Percentiles rank a stretch among this genome's conserved stretches.
phyloP scores from a whole-genome alignment of 2,329 filamentous ascomycete species.

The Fusarium virguliforme region DNA sequence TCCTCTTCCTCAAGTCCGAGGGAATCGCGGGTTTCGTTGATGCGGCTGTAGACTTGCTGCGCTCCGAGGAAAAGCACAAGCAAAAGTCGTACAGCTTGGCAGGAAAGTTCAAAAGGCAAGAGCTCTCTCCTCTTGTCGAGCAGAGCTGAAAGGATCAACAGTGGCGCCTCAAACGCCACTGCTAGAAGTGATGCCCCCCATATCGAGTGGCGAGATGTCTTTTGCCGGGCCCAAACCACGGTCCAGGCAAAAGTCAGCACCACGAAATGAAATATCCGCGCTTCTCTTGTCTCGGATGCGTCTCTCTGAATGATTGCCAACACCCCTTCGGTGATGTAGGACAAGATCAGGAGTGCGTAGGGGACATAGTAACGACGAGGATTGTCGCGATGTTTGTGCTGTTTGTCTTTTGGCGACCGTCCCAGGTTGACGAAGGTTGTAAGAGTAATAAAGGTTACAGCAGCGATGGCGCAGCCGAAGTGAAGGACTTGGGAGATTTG shows the following conservation, averaged over 20 bases:
- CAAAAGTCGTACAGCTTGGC: conserved; percentile 21
- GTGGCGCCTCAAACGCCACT: conserved; percentile 25
- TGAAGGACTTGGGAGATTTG: conserved; percentile 32
- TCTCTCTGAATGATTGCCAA: background rate
- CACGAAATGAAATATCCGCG: conserved; percentile 20
- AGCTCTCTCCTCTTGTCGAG: background rate
- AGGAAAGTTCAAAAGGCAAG: background rate
- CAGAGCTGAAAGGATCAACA: conserved; percentile 16
- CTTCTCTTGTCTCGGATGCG: background rate
- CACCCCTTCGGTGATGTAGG: conserved; percentile 18
- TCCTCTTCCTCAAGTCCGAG: conserved; percentile 28
- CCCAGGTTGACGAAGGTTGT: conserved; percentile 9
- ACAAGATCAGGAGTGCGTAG: conserved; percentile 13
- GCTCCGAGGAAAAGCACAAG: conserved; percentile 21
- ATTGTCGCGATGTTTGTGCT: background rate
- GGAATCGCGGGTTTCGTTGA: background rate
- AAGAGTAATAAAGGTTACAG: conserved; percentile 4
- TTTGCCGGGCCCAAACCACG: conserved; percentile 8
- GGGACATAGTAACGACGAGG: background rate
- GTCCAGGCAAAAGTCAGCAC: conserved; percentile 15
- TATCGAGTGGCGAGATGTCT: background rate
- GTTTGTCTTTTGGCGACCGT: background rate
- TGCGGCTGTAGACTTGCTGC: background rate
- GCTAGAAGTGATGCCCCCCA: conserved; percentile 26
- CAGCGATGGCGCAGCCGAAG: conserved; percentile 24